Evolutionary conservation across 164 flowering plant genomes (phyloP).

Genomic region (Umbellularia californica): DNA sequence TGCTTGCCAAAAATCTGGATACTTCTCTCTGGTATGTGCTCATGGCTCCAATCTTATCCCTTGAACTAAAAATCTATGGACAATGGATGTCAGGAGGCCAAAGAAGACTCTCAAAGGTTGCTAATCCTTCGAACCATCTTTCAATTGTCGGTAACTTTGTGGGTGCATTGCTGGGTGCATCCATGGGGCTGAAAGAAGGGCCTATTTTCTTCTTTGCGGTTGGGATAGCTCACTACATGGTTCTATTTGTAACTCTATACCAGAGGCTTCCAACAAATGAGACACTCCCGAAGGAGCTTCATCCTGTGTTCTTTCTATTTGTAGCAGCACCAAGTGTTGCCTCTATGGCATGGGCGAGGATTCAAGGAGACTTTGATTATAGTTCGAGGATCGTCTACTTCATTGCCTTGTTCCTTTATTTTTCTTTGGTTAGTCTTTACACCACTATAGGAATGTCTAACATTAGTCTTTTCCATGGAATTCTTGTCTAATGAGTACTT

Average conservation of each 20-base stretch:
- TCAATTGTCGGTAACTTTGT: slow-evolving; percentile 86
- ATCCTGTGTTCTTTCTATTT: slow-evolving; percentile 80
- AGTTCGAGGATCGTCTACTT: slow-evolving; percentile 64
- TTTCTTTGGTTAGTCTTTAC: slow-evolving; percentile 49
- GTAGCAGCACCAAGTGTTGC: slow-evolving; percentile 84
- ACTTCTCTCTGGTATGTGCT: slow-evolving; percentile 64
- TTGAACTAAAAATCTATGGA: slow-evolving; percentile 86
- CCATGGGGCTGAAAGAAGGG: slow-evolving; percentile 85
- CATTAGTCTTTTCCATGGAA: no score
- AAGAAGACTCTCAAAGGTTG: slow-evolving; percentile 74
- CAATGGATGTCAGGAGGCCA: slow-evolving; percentile 97
- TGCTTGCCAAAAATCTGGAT: slow-evolving; percentile 29
- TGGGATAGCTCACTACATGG: slow-evolving; percentile 82
- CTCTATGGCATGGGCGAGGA: slow-evolving; percentile 71
- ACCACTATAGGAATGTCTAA: no score
- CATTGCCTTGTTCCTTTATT: slow-evolving; percentile 73
- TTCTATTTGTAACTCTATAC: slow-evolving; percentile 85
- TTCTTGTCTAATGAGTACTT: background rate
- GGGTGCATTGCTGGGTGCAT: slow-evolving; percentile 75
- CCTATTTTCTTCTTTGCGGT: slow-evolving; percentile 81
- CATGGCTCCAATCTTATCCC: slow-evolving; percentile 63
- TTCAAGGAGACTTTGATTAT: slow-evolving; percentile 59
- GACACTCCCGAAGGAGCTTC: slow-evolving; percentile 72
- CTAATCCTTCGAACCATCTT: slow-evolving; percentile 82
- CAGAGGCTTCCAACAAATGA: slow-evolving; percentile 77